These are phyloP conservation scores for Penicillium atrosanguineum DNA, from an alignment of 495 filamentous ascomycete species.

Conservation along the genomic window DNA sequence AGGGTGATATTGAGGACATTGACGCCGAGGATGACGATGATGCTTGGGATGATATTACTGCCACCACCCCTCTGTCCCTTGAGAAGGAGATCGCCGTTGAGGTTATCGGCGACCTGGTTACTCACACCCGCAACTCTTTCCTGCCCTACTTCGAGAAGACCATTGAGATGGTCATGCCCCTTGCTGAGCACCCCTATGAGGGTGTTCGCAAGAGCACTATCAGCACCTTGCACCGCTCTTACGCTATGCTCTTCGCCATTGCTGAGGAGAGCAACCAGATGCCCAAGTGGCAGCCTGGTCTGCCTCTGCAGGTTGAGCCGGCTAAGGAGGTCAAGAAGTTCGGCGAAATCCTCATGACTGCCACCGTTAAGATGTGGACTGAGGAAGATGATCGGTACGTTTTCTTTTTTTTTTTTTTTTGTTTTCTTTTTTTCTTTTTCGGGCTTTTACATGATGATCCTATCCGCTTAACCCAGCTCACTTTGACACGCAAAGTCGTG, in stretches of 20 bases:
- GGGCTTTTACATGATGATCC: constrained; percentile 71
- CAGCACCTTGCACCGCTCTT: constrained; percentile 87
- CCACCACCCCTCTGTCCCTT: constrained; percentile 80
- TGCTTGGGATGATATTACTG: constrained; percentile 78
- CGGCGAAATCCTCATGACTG: constrained; percentile 79
- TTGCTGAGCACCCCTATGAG: constrained; percentile 87
- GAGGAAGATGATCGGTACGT: constrained; percentile 90
- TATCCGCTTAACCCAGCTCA: constrained; percentile 98
- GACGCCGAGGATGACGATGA: constrained; percentile 74
- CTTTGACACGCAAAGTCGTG: constrained; percentile 80
- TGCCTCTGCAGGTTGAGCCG: constrained; percentile 78
- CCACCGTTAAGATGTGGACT: constrained; percentile 79
- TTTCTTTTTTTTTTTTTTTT: constrained; percentile 26
- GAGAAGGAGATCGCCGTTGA: constrained; percentile 98
- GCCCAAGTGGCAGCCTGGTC: constrained; percentile 83
- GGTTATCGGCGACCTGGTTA: constrained; percentile 88
- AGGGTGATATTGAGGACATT: constrained; percentile 58
- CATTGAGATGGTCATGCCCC: constrained; percentile 72
- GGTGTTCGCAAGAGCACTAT: constrained; percentile 89
- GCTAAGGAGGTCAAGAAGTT: constrained; percentile 77
- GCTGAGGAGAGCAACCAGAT: constrained; percentile 76
- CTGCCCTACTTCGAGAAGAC: constrained; percentile 91
- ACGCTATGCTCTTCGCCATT: constrained; percentile 84
- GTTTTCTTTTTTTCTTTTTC: constrained; percentile 13
- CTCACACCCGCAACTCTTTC: constrained; percentile 71